A percentile compares a stretch with the other conserved stretches of the same genome.
Evolutionary conservation across 140 eudicot species (phyloP).

Genomic region (Ambrosia hybrid): DNA sequence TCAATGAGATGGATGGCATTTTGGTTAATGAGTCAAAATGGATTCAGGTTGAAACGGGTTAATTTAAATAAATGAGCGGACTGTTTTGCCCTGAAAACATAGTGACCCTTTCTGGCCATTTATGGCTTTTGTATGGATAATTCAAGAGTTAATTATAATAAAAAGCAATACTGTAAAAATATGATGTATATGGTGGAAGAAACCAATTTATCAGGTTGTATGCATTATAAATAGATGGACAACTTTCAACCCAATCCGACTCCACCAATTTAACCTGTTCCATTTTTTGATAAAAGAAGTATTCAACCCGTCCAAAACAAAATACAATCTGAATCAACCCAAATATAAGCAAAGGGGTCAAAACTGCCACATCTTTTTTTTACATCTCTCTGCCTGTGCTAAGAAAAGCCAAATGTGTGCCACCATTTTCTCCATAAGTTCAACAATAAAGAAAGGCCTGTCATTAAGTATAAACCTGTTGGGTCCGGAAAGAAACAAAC

Average conservation of each 20-base stretch:
- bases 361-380: not conserved
- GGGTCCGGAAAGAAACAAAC: conserved; percentile 90
- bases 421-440: not conserved
- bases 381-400: not conserved
- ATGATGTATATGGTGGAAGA: not conserved
- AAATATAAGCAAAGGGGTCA: not conserved
- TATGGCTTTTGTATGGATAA: not conserved
- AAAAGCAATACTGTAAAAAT: not conserved
- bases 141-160: not conserved
- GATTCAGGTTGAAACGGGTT: not conserved
- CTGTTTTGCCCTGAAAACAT: not conserved
- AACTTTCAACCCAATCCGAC: not conserved
- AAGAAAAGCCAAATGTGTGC: not conserved
- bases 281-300: not conserved
- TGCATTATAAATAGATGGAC: not conserved
- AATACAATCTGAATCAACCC: not conserved
- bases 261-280: not conserved
- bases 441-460: not conserved
- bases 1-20: not conserved
- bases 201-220: not conserved
- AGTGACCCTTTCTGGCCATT: not conserved
- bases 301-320: not conserved
- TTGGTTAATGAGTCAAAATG: not conserved
- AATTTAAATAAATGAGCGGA: not conserved
- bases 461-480: conserved; percentile 48